A percentile compares a stretch with the other conserved stretches of the same genome.
phyloP scores from a whole-genome alignment of 129 eudicot species.

The Escallonia herrerae region DNA sequence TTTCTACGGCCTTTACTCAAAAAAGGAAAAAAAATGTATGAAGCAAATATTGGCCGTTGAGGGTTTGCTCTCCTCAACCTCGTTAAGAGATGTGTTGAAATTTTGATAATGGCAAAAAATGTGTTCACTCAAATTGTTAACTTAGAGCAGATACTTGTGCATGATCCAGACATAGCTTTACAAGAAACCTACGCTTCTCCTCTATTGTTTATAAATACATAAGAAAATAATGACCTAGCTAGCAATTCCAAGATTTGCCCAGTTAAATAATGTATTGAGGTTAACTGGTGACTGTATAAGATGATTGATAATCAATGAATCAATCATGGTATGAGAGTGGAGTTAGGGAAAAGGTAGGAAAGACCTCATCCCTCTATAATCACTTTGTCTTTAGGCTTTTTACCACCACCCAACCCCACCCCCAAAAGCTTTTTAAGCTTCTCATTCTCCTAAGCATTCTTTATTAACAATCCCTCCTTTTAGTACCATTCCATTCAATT shows the following conservation, averaged over 20 bases:
- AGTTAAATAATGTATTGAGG: neutral
- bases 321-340: constrained; percentile 1
- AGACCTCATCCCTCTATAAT: constrained; percentile 6
- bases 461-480: constrained; percentile 28
- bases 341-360: constrained; percentile 18
- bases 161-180: too few species aligned
- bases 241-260: neutral
- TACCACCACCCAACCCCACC: constrained; percentile 2
- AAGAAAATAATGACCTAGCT: neutral
- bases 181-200: too few species aligned
- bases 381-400: constrained; percentile 32
- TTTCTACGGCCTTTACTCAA: too few species aligned
- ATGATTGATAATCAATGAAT: neutral
- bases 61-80: too few species aligned
- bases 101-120: too few species aligned
- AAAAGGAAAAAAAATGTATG: too few species aligned
- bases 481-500: constrained; percentile 32
- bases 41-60: too few species aligned
- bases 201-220: too few species aligned
- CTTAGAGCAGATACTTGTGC: too few species aligned
- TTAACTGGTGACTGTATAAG: neutral
- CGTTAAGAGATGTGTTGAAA: too few species aligned
- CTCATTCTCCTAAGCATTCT: constrained; percentile 20
- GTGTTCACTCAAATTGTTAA: too few species aligned
- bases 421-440: constrained; percentile 28